Percentiles rank a stretch among this genome's conserved stretches.
Evolutionary conservation across 2,329 filamentous ascomycete species (phyloP).

Genomic region (Rhinocladiella mackenziei): DNA sequence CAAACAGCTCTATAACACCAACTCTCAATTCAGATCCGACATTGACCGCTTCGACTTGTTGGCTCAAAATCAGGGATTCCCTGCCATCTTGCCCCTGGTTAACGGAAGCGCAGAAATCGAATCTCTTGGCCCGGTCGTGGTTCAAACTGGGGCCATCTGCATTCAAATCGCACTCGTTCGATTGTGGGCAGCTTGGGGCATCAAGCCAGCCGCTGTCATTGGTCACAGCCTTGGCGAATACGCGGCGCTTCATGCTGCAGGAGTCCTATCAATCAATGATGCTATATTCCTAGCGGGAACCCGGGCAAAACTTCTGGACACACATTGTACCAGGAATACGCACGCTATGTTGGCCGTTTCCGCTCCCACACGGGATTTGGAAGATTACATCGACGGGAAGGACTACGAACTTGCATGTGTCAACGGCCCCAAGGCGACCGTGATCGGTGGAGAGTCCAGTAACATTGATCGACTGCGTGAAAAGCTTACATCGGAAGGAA

Average conservation of each 20-base stretch:
- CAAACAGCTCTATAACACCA: too few relatives aligned
- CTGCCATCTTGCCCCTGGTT: conserved; percentile 31
- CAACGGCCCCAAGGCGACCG: conserved; percentile 71
- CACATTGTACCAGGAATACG: conserved; percentile 62
- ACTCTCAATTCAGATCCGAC: too few relatives aligned
- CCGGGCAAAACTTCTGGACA: conserved; percentile 62
- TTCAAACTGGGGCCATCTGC: conserved; percentile 41
- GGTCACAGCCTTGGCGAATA: conserved; percentile 37
- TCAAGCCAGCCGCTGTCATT: conserved; percentile 29
- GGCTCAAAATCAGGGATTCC: too few relatives aligned
- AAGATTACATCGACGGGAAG: too few relatives aligned
- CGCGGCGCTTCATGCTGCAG: conserved; percentile 31
- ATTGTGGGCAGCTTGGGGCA: conserved; percentile 33
- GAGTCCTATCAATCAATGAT: conserved; percentile 29
- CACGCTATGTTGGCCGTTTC: too few relatives aligned
- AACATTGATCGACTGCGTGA: conserved; percentile 55
- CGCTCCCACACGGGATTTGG: too few relatives aligned
- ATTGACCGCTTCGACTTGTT: too few relatives aligned
- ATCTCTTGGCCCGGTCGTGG: conserved; percentile 29
- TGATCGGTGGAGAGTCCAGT: conserved; percentile 61
- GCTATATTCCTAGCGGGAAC: conserved; percentile 34
- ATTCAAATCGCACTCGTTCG: conserved; percentile 42
- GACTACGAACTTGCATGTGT: conserved; percentile 61
- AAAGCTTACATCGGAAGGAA: conserved; percentile 49
- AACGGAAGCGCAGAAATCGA: conserved; percentile 29